phyloP scores from a whole-genome alignment of 2,329 filamentous ascomycete species.

The Falciphora oryzae region DNA sequence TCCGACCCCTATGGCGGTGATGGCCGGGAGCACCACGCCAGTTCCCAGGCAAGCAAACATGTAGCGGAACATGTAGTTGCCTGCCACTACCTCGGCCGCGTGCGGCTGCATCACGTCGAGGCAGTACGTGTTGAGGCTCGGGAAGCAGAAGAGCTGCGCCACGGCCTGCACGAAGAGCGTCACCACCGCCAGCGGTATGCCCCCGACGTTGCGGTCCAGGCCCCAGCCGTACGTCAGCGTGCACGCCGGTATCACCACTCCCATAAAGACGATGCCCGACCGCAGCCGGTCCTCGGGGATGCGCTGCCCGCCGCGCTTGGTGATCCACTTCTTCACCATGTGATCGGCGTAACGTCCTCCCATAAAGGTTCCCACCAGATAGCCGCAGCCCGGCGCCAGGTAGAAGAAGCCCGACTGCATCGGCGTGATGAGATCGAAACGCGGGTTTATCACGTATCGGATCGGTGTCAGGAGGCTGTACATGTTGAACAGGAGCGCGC shows the following conservation, averaged over 20 bases:
- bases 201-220: constrained; percentile 32
- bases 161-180: constrained; percentile 66
- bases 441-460: constrained; percentile 64
- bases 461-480: constrained; percentile 64
- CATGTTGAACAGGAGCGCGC: constrained; percentile 64
- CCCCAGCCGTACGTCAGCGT: constrained; percentile 65
- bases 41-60: constrained; percentile 66
- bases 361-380: constrained; percentile 59
- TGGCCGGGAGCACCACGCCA: constrained; percentile 66
- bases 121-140: constrained; percentile 68
- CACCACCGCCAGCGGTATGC: constrained; percentile 50
- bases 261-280: constrained; percentile 53
- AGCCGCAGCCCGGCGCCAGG: constrained; percentile 62
- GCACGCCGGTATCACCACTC: constrained; percentile 54
- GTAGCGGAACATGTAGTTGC: constrained; percentile 76
- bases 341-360: constrained; percentile 65
- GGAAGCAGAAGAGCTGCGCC: constrained; percentile 64
- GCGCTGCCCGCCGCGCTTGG: constrained; percentile 46
- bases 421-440: constrained; percentile 58
- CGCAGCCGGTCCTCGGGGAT: constrained; percentile 66
- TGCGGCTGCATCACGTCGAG: constrained; percentile 71
- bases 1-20: constrained; percentile 70
- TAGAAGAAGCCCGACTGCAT: constrained; percentile 64
- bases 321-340: constrained; percentile 56
- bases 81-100: constrained; percentile 69